Evolutionary conservation across 2,329 filamentous ascomycete species (phyloP).

Genomic region (Graphilbum sp.): DNA sequence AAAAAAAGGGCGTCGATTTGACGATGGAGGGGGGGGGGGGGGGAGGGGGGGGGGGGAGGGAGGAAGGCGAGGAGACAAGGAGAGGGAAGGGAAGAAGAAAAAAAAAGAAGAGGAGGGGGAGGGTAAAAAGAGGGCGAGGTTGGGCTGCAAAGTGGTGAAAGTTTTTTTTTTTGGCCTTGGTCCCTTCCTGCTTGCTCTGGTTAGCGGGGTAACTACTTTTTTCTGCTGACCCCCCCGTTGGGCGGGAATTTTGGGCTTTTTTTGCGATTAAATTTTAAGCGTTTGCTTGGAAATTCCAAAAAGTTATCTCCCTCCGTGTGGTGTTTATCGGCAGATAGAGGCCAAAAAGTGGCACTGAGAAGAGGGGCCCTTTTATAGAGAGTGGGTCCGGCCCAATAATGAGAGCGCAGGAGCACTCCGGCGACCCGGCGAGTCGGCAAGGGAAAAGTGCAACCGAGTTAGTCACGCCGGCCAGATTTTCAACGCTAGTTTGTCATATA

Average conservation of each 20-base stretch:
- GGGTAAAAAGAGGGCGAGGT: slow-evolving; percentile 1
- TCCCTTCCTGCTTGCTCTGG: background rate
- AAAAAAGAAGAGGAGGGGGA: background rate
- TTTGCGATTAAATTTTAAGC: background rate
- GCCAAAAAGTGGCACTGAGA: too few species aligned
- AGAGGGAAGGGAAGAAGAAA: background rate
- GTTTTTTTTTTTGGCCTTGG: slow-evolving; percentile 6
- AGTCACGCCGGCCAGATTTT: too few species aligned
- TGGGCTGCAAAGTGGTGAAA: slow-evolving; percentile 7
- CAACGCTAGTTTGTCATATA: too few species aligned
- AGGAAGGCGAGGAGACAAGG: slow-evolving; percentile 1
- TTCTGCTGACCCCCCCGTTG: too few species aligned
- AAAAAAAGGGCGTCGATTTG: slow-evolving; percentile 6
- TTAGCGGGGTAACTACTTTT: slow-evolving; percentile 8
- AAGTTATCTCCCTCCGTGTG: too few species aligned
- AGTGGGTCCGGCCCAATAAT: background rate
- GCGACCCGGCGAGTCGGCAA: too few species aligned
- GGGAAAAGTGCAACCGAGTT: too few species aligned
- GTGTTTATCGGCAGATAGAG: too few species aligned
- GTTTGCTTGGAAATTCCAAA: too few species aligned
- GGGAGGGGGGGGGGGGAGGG: slow-evolving; percentile 2
- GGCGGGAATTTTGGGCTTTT: slow-evolving; percentile 1
- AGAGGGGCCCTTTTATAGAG: too few species aligned
- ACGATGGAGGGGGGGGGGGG: slow-evolving; percentile 2
- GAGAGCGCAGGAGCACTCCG: too few species aligned